phyloP scores from a whole-genome alignment of 1,139 yeast genomes.

The Sugiyamaella grinbergsii region DNA sequence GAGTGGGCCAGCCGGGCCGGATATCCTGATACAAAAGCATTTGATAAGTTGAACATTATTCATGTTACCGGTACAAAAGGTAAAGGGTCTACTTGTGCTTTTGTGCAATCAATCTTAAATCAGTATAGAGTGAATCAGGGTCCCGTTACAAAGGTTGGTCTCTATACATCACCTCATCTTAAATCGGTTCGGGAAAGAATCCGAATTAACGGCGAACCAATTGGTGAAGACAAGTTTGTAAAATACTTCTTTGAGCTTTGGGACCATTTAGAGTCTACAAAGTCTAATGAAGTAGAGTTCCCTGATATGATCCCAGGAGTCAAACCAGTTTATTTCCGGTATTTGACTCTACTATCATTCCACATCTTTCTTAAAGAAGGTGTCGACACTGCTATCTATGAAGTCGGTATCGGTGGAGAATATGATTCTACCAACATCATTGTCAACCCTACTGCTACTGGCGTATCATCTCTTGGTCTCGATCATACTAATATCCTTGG shows the following conservation, averaged over 20 bases:
- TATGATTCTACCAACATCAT: constrained; percentile 92
- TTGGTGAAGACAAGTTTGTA: constrained; percentile 76
- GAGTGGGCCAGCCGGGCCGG: constrained; percentile 93
- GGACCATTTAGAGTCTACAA: constrained; percentile 69
- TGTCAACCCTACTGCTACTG: constrained; percentile 78
- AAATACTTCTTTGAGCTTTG: constrained; percentile 92
- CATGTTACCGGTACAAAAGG: constrained; percentile 99
- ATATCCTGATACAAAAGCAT: constrained; percentile 56
- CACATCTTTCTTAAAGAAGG: constrained; percentile 87
- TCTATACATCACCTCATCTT: constrained; percentile 94
- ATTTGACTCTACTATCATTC: constrained; percentile 82
- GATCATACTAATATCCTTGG: constrained; percentile 94
- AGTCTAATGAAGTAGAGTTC: constrained; percentile 57
- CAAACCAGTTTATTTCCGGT: constrained; percentile 93
- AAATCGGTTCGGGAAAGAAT: constrained; percentile 92
- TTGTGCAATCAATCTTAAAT: constrained; percentile 74
- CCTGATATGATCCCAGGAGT: constrained; percentile 73
- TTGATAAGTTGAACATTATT: constrained; percentile 72
- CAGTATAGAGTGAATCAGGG: constrained; percentile 52
- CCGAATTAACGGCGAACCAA: constrained; percentile 82
- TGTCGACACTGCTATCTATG: constrained; percentile 90
- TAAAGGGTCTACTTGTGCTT: constrained; percentile 97
- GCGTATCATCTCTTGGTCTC: constrained; percentile 83
- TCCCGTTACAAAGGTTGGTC: constrained; percentile 60
- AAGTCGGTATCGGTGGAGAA: constrained; percentile 98